These are phyloP conservation scores for Pseudevernia furfuracea DNA, from an alignment of 495 filamentous ascomycete genomes.

Conservation along the genomic window DNA sequence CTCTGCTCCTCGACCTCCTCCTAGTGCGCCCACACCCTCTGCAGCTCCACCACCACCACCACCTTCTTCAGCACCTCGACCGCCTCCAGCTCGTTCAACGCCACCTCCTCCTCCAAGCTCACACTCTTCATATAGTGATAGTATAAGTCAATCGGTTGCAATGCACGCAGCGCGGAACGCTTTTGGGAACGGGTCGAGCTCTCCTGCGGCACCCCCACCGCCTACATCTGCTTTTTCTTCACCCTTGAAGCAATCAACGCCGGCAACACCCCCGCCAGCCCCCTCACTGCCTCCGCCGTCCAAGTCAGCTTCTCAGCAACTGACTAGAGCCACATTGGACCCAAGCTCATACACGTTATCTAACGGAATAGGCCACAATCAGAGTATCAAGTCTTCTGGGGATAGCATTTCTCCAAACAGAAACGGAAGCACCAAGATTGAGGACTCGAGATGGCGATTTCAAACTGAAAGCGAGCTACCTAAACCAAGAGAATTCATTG, in stretches of 20 bases:
- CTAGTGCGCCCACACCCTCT: constrained; percentile 26
- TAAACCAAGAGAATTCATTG: constrained; percentile 71
- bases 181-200: constrained; percentile 42
- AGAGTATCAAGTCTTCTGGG: constrained; percentile 12
- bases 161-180: constrained; percentile 44
- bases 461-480: constrained; percentile 73
- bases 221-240: constrained; percentile 47
- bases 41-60: constrained; percentile 43
- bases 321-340: constrained; percentile 53
- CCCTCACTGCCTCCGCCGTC: constrained; percentile 35
- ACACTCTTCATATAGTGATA: constrained; percentile 26
- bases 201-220: constrained; percentile 45
- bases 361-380: constrained; percentile 40
- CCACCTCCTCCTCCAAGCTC: constrained; percentile 34
- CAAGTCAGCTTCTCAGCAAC: constrained; percentile 32
- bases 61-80: constrained; percentile 31
- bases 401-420: constrained; percentile 26
- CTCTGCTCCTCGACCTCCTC: constrained; percentile 37
- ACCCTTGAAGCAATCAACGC: constrained; percentile 43
- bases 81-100: constrained; percentile 39
- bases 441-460: constrained; percentile 83
- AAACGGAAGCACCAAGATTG: constrained; percentile 50
- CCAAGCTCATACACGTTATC: constrained; percentile 70
- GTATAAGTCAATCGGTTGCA: constrained; percentile 34
- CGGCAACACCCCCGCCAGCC: constrained; percentile 45